phyloP scores from a whole-genome alignment of 2,329 filamentous ascomycete genomes.

The Lasiodiplodia theobromae region DNA sequence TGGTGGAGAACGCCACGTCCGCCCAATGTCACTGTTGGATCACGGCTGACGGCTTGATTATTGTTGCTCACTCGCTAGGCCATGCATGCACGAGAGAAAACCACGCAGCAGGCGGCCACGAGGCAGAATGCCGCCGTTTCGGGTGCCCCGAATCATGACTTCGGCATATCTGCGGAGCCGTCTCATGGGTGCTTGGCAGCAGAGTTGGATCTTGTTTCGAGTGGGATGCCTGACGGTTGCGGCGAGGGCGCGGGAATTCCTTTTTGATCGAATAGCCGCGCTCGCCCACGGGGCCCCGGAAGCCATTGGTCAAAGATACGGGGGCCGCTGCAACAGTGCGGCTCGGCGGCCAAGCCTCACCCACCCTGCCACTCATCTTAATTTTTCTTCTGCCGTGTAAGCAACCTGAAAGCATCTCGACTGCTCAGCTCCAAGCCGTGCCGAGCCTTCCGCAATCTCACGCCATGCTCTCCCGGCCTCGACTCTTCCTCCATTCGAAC shows the following conservation, averaged over 20 bases:
- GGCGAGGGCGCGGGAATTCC: slow-evolving; percentile 8
- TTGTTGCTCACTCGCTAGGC: too few relatives aligned
- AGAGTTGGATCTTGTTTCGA: neutral
- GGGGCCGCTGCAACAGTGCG: slow-evolving; percentile 7
- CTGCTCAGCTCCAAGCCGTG: neutral
- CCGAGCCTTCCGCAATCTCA: slow-evolving; percentile 12
- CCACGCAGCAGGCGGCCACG: neutral
- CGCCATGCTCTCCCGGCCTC: neutral
- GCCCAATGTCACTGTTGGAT: slow-evolving; percentile 10
- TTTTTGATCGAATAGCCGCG: neutral
- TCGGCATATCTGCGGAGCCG: slow-evolving; percentile 9
- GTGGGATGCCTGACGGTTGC: slow-evolving; percentile 17
- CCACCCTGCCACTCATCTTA: slow-evolving; percentile 3
- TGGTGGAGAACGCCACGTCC: neutral
- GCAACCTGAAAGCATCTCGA: slow-evolving; percentile 13
- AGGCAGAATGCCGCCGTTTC: neutral
- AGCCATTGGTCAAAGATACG: slow-evolving; percentile 23
- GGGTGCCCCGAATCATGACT: neutral
- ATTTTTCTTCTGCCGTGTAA: slow-evolving; percentile 20
- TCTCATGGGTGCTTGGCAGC: neutral
- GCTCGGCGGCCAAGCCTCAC: slow-evolving; percentile 12
- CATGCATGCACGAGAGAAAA: neutral
- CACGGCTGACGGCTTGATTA: neutral
- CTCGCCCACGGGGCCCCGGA: neutral
- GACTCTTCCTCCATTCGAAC: neutral